Base-by-base conservation (phyloP, 306 rosid species). In the Quercus mongolica region DNA sequence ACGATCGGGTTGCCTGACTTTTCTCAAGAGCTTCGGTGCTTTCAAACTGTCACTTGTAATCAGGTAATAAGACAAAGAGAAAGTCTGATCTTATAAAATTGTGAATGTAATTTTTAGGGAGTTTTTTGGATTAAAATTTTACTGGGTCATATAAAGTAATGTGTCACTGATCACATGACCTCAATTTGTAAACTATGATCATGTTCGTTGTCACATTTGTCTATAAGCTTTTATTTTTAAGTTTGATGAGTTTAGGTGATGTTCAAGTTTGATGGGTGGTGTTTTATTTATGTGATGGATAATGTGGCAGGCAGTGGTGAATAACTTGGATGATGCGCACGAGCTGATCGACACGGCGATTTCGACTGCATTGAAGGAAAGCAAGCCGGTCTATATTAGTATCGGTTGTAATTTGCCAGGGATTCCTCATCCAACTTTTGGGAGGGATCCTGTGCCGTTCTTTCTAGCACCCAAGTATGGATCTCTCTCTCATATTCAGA, bases 281-380 rank as follows among this genome's bases (percentile, higher is more conserved):
- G 62, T n/a, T 57, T 78, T 77, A 3, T 12, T 38, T 7, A 38
- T 7, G n/a, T 78, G 63, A 71, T 56, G 75, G 69, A 19, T 74
- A 30, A 51, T 73, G 78, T 73, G 26, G 28, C 79, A 92, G 98
- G 96, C 94, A 2, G 94, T 94, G 90, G 91, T 92, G 87, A 92
- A 87, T 83, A 59, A 92, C 83, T 88, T 92, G 92, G 97, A 90
- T 2, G 94, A 87, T 71, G 94, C 94, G 61, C 98, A 94, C 73
- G 93, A 92, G 81, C 86, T 78, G 56, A 88, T 94, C 14, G 98
- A 94, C 84, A 90, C 98, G 4, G 97, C 97, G 18, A 88, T 94
- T 81, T 94, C 98, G n/a, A 94, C 92, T 44, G 96, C 96, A 26
- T 81, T 94, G 87, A 89, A 94, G 81, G 97, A 94, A 83, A 90